Evolutionary conservation across 495 filamentous ascomycete genomes (phyloP).

Genomic region (Annulohypoxylon nitens): DNA sequence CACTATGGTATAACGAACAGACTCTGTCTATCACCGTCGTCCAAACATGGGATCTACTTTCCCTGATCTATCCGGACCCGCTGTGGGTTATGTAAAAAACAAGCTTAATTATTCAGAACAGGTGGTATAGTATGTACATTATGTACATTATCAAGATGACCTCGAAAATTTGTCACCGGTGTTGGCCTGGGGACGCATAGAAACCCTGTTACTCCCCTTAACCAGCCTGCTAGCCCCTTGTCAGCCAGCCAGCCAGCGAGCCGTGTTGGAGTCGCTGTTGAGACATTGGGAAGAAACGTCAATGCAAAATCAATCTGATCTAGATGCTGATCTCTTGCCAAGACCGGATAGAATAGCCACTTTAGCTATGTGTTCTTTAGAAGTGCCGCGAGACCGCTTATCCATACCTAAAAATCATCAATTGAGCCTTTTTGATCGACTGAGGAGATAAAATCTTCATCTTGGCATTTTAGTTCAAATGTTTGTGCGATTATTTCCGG

Average conservation of each 20-base stretch:
- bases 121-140: background rate
- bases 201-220: slow-evolving; percentile 12
- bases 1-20: slow-evolving; percentile 17
- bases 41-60: slow-evolving; percentile 42
- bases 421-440: slow-evolving; percentile 19
- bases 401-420: slow-evolving; percentile 12
- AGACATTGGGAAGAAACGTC: slow-evolving; percentile 37
- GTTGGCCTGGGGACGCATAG: slow-evolving; percentile 7
- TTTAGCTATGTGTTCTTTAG: slow-evolving; percentile 1
- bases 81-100: slow-evolving; percentile 29
- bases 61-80: slow-evolving; percentile 38
- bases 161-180: slow-evolving; percentile 17
- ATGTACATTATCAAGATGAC: background rate
- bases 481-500: slow-evolving; percentile 19
- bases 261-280: slow-evolving; percentile 37
- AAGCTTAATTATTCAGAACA: slow-evolving; percentile 30
- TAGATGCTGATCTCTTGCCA: slow-evolving; percentile 36
- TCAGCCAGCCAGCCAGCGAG: background rate
- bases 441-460: background rate
- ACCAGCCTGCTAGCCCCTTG: background rate
- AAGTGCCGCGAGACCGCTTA: slow-evolving; percentile 29
- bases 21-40: slow-evolving; percentile 19
- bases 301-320: slow-evolving; percentile 39
- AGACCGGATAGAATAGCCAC: slow-evolving; percentile 21
- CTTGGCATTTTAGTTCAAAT: background rate